Evolutionary conservation across 768 basidiomycete genomes (phyloP).

Genomic region (Leccinum variicolor): DNA sequence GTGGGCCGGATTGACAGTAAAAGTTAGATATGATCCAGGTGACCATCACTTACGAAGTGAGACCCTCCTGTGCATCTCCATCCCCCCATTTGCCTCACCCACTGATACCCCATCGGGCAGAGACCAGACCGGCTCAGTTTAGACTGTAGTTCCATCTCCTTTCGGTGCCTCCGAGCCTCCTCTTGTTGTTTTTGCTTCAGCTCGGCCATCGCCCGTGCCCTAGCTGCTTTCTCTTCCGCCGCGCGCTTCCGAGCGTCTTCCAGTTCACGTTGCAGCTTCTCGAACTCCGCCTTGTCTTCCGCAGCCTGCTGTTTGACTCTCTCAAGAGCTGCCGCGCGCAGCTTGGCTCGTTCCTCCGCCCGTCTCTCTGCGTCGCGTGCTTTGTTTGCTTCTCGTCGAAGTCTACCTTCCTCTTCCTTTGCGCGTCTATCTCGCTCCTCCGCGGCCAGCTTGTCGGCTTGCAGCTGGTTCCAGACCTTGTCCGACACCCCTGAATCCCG

Average conservation of each 20-base stretch:
- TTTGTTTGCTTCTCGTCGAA: conserved; percentile 16
- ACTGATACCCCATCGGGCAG: conserved; percentile 44
- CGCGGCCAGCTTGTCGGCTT: conserved; percentile 33
- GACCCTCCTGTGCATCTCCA: conserved; percentile 48
- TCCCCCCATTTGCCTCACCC: conserved; percentile 39
- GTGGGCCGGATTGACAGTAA: background rate
- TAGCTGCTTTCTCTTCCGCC: conserved; percentile 20
- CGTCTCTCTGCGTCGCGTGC: conserved; percentile 17
- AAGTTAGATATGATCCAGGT: conserved; percentile 20
- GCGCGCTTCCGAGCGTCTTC: conserved; percentile 26
- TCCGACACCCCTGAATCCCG: conserved; percentile 56
- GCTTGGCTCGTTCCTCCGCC: conserved; percentile 23
- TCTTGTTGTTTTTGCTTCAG: conserved; percentile 33
- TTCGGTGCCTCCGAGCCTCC: conserved; percentile 32
- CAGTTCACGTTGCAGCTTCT: conserved; percentile 22
- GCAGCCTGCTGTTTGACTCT: conserved; percentile 14
- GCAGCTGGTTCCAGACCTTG: conserved; percentile 47
- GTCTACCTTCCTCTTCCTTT: conserved; percentile 14
- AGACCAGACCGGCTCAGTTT: conserved; percentile 46
- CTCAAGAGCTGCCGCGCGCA: conserved; percentile 20
- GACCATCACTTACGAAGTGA: conserved; percentile 36
- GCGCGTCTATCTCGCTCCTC: conserved; percentile 17
- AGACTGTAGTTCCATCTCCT: conserved; percentile 34
- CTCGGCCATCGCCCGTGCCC: conserved; percentile 24
- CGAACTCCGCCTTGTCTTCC: conserved; percentile 17